Evolutionary conservation across 768 basidiomycete genomes (phyloP).

Genomic region (Calocybe gangraenosa): DNA sequence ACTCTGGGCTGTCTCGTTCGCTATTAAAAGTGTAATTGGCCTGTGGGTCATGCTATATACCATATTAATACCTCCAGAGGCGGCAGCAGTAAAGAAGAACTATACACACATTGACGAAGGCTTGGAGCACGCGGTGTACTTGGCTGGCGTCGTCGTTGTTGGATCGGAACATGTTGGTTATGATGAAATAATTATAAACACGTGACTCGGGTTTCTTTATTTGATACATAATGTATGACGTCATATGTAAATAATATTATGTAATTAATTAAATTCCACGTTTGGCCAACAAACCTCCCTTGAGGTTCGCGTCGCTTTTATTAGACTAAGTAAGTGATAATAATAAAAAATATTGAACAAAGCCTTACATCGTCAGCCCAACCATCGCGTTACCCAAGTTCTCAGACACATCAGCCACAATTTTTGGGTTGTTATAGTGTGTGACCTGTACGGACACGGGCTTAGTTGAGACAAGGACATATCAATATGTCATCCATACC

Average conservation of each 20-base stretch:
- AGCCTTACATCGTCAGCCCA: slow-evolving; percentile 80
- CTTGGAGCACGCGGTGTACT: slow-evolving; percentile 7
- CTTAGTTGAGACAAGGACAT: slow-evolving; percentile 2
- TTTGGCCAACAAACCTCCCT: slow-evolving; percentile 65
- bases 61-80: no score
- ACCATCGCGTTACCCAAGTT: slow-evolving; percentile 92
- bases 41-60: slow-evolving; percentile 41
- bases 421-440: slow-evolving; percentile 91
- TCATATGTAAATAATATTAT: slow-evolving; percentile 1
- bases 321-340: slow-evolving; percentile 1
- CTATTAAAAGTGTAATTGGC: slow-evolving; percentile 60
- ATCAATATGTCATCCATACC: slow-evolving; percentile 34
- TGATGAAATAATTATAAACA: background rate
- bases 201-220: background rate
- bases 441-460: slow-evolving; percentile 55
- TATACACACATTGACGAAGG: slow-evolving; percentile 14
- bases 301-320: slow-evolving; percentile 56
- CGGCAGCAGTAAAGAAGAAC: background rate
- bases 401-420: slow-evolving; percentile 88
- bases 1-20: slow-evolving; percentile 50
- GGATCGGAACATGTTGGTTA: slow-evolving; percentile 2
- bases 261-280: slow-evolving; percentile 55
- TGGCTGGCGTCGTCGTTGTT: background rate
- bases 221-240: slow-evolving; percentile 5
- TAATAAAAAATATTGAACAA: background rate